phyloP scores from a whole-genome alignment of 73 alveolate species.

The Paramecium tetraurelia region DNA sequence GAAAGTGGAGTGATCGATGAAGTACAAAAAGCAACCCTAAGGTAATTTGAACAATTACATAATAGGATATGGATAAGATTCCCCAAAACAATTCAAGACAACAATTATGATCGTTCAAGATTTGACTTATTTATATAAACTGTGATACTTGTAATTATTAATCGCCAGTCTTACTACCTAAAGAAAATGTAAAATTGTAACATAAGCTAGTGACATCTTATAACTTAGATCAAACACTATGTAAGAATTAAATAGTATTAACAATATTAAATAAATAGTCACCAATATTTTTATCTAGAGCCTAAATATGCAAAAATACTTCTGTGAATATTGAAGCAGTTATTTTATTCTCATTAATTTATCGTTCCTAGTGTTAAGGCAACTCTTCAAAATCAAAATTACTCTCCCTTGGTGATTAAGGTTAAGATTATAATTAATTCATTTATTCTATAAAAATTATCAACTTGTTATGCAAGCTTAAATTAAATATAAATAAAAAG shows the following conservation, averaged over 20 bases:
- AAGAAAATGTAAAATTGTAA: conserved; percentile 17
- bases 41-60: neutral
- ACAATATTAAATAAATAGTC: neutral
- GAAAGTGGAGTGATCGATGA: neutral
- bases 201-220: neutral
- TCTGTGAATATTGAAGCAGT: neutral
- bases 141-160: conserved; percentile 2
- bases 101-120: neutral
- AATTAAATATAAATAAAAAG: neutral
- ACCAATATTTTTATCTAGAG: neutral
- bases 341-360: neutral
- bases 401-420: conserved; percentile 10
- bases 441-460: neutral
- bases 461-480: neutral
- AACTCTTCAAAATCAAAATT: neutral
- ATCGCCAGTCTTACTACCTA: neutral
- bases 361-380: neutral
- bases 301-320: neutral
- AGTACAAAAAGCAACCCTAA: neutral
- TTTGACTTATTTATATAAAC: neutral
- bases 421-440: neutral
- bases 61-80: neutral
- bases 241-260: conserved; percentile 27
- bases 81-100: conserved; percentile 37
- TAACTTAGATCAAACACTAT: neutral